Base-by-base conservation (phyloP, 148 eudicot species). In the Tetragonia tetragonoides region DNA sequence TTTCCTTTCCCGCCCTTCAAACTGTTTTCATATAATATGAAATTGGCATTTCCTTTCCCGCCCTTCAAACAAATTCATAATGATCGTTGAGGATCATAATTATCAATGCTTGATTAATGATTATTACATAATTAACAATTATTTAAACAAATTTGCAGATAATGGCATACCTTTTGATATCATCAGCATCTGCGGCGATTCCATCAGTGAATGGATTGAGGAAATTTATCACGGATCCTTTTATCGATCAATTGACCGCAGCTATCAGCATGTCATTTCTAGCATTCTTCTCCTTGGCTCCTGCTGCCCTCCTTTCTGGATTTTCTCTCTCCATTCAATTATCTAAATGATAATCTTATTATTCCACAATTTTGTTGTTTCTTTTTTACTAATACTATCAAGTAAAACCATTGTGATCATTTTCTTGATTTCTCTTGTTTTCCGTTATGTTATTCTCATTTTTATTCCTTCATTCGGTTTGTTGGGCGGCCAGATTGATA, bases 181-280 rank as follows among this genome's bases (percentile, higher is more conserved):
- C 98, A 76, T 86, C 98, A 42, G 92, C 92, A 64, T 87, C 96
- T 6, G 63, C 90, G 2, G 92, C 88, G 0, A 81, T 85, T 24
- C 85, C 92, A n/a, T 0, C 66, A 51, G 80, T 88, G n/a, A 81
- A 81, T 73, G 71, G 79, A 37, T 72, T 85, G 82, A 80, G 91
- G 5, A 1, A 39, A 2, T 34, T 46, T 83, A 15, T 47, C 72
- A 0, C 84, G 79, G 24, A 84, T 80, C 79, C 81, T 72, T 81
- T 84, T 53, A 75, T 89, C 39, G 92, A 86, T 21, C 81, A 92
- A 14, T 77, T 83, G 17, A 84, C 91, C 0, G 78, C 88, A 6
- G 84, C 94, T 53, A 85, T 91, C 18, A 82, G 84, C 84, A 93
- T 93, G 98, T 87, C 87, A n/a, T 86, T 90, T 72, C 75, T 91